Base-by-base conservation (phyloP, 2,329 filamentous ascomycete species). In the Raffaelea albimanens region DNA sequence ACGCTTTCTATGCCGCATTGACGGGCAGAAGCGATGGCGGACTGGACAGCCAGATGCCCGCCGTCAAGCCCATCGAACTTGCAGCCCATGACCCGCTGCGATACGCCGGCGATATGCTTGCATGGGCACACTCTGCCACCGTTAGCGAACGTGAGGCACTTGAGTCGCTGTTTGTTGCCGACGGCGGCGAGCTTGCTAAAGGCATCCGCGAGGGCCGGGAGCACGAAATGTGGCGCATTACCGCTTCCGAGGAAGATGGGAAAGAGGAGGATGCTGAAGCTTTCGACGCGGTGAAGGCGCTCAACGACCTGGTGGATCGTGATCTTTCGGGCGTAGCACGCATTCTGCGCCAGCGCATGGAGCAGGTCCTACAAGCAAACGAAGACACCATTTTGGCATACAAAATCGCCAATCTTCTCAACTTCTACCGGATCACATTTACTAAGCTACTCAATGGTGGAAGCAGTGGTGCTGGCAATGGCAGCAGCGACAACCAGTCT, bases 101-200 rank as follows among this genome's bases (percentile, higher is more conserved):
- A 19, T 97, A 97, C 62, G 82, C 94, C 3, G 89, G 93, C 46
- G 93, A 98, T 61, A 98, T 98, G 90, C 75, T 98, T 14, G 93
- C 93, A 5, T 98, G 93, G 93, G 82, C 85, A 5, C 93, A 98
- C 62, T 95, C 93, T 1, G 86, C 90, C 3, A 84, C 91, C 0
- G 93, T 98, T 1, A 94, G 91, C 29, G 93, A 98, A 64, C 79
- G 87, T 45, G 93, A 98, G 64, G 89, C 90, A 0, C 72, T 98
- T 5, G 91, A 97, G 62, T 81, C 88, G 2, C 71, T 98, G 1
- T 98, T 98, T 60, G 83, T 96, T 39, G 84, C 85, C 0, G 90
- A 96, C 52, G 90, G 87, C 2, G 86, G 93, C 52, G 88, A 95
- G 58, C 86, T 97, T 48, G 84, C 85, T 22, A 86, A 82, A 53